Conservation (phyloP, 106 monocot genomes). For the Allium fistulosum region DNA sequence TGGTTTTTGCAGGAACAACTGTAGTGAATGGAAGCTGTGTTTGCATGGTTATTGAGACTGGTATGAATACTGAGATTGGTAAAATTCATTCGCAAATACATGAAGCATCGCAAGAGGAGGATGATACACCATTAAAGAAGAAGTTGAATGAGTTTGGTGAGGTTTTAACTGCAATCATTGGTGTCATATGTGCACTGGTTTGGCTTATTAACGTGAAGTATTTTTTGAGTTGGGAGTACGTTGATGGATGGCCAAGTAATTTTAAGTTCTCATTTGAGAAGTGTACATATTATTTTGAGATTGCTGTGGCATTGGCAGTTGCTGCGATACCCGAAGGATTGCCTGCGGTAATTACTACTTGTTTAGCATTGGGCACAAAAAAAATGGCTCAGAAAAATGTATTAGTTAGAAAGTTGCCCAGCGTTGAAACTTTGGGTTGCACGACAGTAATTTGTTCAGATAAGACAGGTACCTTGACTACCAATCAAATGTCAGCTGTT, state of each 20-base stretch:
- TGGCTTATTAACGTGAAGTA: slow-evolving; percentile 37
- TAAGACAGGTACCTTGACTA: slow-evolving; percentile 50
- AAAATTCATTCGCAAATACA: slow-evolving; percentile 32
- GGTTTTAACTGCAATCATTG: slow-evolving; percentile 20
- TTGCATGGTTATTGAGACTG: slow-evolving; percentile 44
- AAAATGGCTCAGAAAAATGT: slow-evolving; percentile 33
- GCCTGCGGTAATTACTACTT: slow-evolving; percentile 36
- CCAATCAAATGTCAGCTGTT: slow-evolving; percentile 58
- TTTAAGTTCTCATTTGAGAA: slow-evolving; percentile 35
- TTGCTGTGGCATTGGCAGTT: slow-evolving; percentile 30
- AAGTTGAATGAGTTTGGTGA: slow-evolving; percentile 34
- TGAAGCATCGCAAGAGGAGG: slow-evolving; percentile 31
- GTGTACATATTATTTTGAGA: slow-evolving; percentile 33
- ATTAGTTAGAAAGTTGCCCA: slow-evolving; percentile 53
- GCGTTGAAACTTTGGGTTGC: slow-evolving; percentile 52
- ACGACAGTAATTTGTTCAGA: slow-evolving; percentile 24
- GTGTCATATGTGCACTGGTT: slow-evolving; percentile 25
- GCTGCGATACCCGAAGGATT: slow-evolving; percentile 39
- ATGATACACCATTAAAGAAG: slow-evolving; percentile 32
- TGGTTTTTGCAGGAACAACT: slow-evolving; percentile 77
- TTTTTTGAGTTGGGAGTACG: slow-evolving; percentile 33
- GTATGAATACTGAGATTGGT: slow-evolving; percentile 45
- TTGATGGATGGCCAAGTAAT: slow-evolving; percentile 31
- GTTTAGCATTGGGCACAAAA: slow-evolving; percentile 29
- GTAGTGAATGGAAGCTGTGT: slow-evolving; percentile 77